These are phyloP conservation scores for Trypanosoma melophagium DNA, from an alignment of 208 protist species.

Conservation along the genomic window DNA sequence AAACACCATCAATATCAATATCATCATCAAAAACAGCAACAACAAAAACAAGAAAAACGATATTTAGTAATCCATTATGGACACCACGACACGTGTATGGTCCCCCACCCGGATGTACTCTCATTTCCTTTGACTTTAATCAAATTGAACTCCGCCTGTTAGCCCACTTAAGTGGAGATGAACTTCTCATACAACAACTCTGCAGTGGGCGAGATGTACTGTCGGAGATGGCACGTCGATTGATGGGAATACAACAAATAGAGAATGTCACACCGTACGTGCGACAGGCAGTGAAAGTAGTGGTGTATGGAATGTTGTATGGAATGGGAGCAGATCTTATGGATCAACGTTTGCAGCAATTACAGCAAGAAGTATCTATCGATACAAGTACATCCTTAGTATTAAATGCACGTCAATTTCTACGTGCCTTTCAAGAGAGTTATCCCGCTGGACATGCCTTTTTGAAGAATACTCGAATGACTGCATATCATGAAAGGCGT, in stretches of 20 bases:
- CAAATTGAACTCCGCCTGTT: conserved; percentile 85
- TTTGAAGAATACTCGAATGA: conserved; percentile 45
- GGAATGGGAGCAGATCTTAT: conserved; percentile 79
- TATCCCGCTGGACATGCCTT: conserved; percentile 69
- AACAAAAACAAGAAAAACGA: neutral
- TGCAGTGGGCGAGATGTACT: conserved; percentile 47
- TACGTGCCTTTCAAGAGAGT: conserved; percentile 45
- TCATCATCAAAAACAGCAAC: neutral
- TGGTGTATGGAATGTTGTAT: conserved; percentile 91
- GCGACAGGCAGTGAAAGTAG: conserved; percentile 68
- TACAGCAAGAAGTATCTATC: neutral
- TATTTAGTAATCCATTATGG: conserved; percentile 46
- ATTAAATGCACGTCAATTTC: conserved; percentile 40
- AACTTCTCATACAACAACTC: conserved; percentile 51
- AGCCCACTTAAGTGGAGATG: conserved; percentile 71
- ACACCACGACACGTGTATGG: conserved; percentile 69
- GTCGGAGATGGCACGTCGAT: conserved; percentile 37
- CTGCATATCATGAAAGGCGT: conserved; percentile 34
- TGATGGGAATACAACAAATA: conserved; percentile 30
- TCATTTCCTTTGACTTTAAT: conserved; percentile 82
- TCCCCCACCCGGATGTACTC: conserved; percentile 58
- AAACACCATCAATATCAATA: neutral
- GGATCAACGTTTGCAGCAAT: conserved; percentile 38
- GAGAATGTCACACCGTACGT: conserved; percentile 38
- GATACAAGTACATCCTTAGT: conserved; percentile 1